Conservation (phyloP, 345 rosid genomes). For the Pseudoturritis turrita region DNA sequence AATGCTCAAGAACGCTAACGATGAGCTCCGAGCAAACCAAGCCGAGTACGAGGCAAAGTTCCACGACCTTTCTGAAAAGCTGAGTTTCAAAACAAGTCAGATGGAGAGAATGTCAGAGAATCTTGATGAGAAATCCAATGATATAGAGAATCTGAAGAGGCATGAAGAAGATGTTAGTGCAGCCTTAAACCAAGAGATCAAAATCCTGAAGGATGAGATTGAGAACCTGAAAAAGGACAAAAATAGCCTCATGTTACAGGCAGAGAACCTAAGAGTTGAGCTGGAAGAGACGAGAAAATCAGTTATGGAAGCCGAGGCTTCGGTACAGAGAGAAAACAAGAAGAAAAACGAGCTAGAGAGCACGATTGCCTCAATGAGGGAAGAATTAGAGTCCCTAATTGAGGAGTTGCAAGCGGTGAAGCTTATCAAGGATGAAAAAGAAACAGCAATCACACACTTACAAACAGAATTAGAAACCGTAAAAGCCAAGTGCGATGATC, state of each 20-base stretch:
- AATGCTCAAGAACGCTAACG: constrained; percentile 51
- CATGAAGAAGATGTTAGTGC: constrained; percentile 44
- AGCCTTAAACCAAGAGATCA: constrained; percentile 37
- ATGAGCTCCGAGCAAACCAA: constrained; percentile 43
- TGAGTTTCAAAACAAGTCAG: constrained; percentile 42
- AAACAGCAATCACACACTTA: constrained; percentile 30
- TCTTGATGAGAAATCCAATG: constrained; percentile 46
- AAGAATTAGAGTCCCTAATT: constrained; percentile 42
- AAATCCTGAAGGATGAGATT: constrained; percentile 40
- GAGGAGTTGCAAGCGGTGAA: constrained; percentile 43
- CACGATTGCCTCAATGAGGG: constrained; percentile 38
- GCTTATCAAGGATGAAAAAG: constrained; percentile 45
- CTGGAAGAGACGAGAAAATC: constrained; percentile 41
- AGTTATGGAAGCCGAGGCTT: constrained; percentile 37
- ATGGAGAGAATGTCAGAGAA: constrained; percentile 42
- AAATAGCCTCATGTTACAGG: constrained; percentile 29
- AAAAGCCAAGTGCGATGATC: constrained; percentile 40
- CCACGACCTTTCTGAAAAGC: constrained; percentile 38
- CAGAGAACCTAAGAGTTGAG: constrained; percentile 41
- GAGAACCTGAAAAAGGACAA: constrained; percentile 36
- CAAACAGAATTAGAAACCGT: constrained; percentile 46
- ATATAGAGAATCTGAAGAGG: constrained; percentile 47
- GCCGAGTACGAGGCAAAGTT: constrained; percentile 54
- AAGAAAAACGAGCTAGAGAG: constrained; percentile 42
- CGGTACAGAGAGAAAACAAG: constrained; percentile 37